A percentile compares a stretch with the other conserved stretches of the same genome.
phyloP scores from a whole-genome alignment of 75 land plant genomes.

The Azolla pinnata region DNA sequence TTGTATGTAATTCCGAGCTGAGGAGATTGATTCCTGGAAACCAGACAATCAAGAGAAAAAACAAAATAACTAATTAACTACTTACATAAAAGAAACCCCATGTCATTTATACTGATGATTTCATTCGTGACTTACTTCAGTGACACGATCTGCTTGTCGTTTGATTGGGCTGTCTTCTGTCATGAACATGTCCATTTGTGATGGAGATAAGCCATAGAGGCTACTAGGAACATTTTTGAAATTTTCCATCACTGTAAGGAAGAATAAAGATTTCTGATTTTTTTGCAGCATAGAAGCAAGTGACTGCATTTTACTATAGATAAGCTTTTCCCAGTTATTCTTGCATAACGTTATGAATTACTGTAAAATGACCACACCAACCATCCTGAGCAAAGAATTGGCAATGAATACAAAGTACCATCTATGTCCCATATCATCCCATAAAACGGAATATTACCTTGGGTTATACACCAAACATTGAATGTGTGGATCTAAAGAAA shows the following conservation, averaged over 20 bases:
- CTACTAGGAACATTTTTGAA: slow-evolving; percentile 63
- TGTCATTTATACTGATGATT: not conserved
- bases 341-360: too few relatives aligned
- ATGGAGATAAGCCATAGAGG: slow-evolving; percentile 56
- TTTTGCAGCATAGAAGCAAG: not conserved
- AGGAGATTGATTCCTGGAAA: slow-evolving; percentile 65
- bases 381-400: too few relatives aligned
- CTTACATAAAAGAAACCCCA: not conserved
- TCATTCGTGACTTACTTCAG: slow-evolving; percentile 34
- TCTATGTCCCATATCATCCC: too few relatives aligned
- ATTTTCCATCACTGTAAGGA: slow-evolving; percentile 58
- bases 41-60: not conserved
- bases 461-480: too few relatives aligned
- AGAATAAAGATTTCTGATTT: too few relatives aligned
- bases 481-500: too few relatives aligned
- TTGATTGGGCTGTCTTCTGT: slow-evolving; percentile 57
- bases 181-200: slow-evolving; percentile 86
- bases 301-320: too few relatives aligned
- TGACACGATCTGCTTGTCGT: slow-evolving; percentile 47
- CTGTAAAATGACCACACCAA: too few relatives aligned
- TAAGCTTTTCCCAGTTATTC: too few relatives aligned
- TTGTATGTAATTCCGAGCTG: slow-evolving; percentile 47
- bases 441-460: too few relatives aligned
- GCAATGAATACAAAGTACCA: too few relatives aligned
- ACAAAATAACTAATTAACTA: not conserved